Conservation (phyloP, 768 basidiomycete species). For the Lactarius hengduanensis region DNA sequence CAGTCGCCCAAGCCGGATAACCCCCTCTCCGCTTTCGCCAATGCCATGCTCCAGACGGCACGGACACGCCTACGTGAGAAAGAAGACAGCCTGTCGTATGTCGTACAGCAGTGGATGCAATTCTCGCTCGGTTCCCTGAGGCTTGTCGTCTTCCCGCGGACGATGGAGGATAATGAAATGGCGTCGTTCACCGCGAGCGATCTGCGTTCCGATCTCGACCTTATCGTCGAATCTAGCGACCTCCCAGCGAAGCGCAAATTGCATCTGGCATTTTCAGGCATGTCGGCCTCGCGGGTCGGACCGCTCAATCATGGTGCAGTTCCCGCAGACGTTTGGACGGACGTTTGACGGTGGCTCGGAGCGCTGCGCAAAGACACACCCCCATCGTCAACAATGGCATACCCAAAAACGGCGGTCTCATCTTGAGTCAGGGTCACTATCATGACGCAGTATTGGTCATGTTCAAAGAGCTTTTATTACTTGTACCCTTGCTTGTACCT, state of each 20-base stretch:
- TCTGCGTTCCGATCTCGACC: slow-evolving; percentile 68
- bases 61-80: slow-evolving; percentile 68
- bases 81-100: slow-evolving; percentile 55
- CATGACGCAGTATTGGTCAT: too few species aligned
- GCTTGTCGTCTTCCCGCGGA: slow-evolving; percentile 74
- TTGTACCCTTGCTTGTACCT: too few species aligned
- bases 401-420: too few species aligned
- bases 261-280: slow-evolving; percentile 68
- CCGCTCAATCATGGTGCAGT: slow-evolving; percentile 53
- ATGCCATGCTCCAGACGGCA: slow-evolving; percentile 77
- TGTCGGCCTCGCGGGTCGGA: slow-evolving; percentile 73
- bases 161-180: slow-evolving; percentile 73
- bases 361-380: slow-evolving; percentile 57
- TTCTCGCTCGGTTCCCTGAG: slow-evolving; percentile 63
- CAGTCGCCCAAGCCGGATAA: slow-evolving; percentile 74
- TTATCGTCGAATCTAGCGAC: slow-evolving; percentile 52
- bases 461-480: too few species aligned
- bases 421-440: too few species aligned
- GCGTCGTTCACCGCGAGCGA: slow-evolving; percentile 70
- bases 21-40: slow-evolving; percentile 80
- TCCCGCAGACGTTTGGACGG: slow-evolving; percentile 39
- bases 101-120: slow-evolving; percentile 72
- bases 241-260: slow-evolving; percentile 60
- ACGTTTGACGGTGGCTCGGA: slow-evolving; percentile 58
- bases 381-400: too few species aligned